Percentiles rank a stretch among this genome's conserved stretches.
Conservation (phyloP, 352 stramenopile species). For the Elongisporangium senticosum region DNA sequence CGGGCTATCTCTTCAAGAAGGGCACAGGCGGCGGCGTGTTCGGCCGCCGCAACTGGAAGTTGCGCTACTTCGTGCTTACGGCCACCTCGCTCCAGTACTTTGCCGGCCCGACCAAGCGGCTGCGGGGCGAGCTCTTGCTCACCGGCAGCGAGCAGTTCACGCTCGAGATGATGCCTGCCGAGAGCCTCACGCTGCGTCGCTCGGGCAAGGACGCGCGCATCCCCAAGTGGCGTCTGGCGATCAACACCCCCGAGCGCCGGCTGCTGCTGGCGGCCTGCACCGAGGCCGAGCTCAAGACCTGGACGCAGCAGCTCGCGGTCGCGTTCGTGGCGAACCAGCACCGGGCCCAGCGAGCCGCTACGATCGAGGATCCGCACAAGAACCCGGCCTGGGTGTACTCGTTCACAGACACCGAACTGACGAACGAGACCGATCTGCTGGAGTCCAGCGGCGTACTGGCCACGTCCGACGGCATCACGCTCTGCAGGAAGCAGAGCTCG, state of each 20-base stretch:
- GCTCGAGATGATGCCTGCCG: conserved; percentile 38
- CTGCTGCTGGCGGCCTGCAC: conserved; percentile 28
- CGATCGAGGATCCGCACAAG: neutral
- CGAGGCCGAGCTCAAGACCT: conserved; percentile 45
- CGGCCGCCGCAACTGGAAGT: conserved; percentile 45
- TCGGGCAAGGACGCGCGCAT: conserved; percentile 28
- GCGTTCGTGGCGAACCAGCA: conserved; percentile 20
- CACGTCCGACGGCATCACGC: neutral
- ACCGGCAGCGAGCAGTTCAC: conserved; percentile 16
- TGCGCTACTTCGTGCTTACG: conserved; percentile 45
- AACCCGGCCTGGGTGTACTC: neutral
- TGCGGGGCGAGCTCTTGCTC: conserved; percentile 31
- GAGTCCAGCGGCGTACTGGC: neutral
- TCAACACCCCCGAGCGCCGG: conserved; percentile 27
- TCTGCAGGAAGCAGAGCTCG: neutral
- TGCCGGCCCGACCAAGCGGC: conserved; percentile 22
- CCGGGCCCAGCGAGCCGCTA: neutral
- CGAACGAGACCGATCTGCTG: neutral
- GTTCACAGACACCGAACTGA: neutral
- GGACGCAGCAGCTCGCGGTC: conserved; percentile 28
- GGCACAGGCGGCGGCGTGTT: conserved; percentile 36
- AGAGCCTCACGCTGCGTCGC: conserved; percentile 23
- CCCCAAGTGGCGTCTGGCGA: conserved; percentile 42
- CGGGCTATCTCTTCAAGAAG: conserved; percentile 46
- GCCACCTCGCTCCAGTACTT: conserved; percentile 25